Percentiles rank a stretch among this genome's conserved stretches.
Conservation (phyloP, 305 asterid genomes). For the Andrographis paniculata region DNA sequence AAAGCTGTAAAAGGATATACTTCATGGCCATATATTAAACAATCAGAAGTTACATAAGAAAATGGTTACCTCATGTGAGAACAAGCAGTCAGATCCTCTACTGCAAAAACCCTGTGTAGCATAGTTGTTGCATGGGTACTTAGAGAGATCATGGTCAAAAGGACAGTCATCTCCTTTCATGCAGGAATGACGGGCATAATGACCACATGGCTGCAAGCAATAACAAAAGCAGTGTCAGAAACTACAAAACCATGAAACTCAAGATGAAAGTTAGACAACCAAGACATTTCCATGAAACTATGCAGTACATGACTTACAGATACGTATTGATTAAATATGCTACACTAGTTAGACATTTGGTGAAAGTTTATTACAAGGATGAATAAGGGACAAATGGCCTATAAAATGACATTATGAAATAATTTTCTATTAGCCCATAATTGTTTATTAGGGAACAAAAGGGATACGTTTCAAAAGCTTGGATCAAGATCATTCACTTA, state of each 20-base stretch:
- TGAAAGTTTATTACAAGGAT: neutral
- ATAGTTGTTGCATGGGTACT: constrained; percentile 70
- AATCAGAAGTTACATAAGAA: constrained; percentile 13
- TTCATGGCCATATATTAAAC: neutral
- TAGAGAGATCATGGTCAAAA: constrained; percentile 71
- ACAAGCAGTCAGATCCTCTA: constrained; percentile 79
- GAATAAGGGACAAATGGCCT: too few species aligned
- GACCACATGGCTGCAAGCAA: constrained; percentile 70
- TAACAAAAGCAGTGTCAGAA: neutral
- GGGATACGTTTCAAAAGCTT: neutral
- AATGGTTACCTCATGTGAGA: constrained; percentile 69
- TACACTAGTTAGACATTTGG: constrained; percentile 1
- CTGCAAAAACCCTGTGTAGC: constrained; percentile 56
- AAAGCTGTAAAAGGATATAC: neutral
- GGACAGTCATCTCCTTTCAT: constrained; percentile 92
- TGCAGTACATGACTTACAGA: neutral
- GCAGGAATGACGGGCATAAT: constrained; percentile 86
- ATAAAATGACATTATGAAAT: too few species aligned
- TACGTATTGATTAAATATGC: too few species aligned
- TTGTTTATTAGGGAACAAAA: neutral
- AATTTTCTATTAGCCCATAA: neutral
- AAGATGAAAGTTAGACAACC: too few species aligned
- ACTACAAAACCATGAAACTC: too few species aligned
- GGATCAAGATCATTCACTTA: neutral
- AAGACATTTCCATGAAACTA: too few species aligned